phyloP scores from a whole-genome alignment of 2,329 filamentous ascomycete genomes.

The Endocalyx cinctus region DNA sequence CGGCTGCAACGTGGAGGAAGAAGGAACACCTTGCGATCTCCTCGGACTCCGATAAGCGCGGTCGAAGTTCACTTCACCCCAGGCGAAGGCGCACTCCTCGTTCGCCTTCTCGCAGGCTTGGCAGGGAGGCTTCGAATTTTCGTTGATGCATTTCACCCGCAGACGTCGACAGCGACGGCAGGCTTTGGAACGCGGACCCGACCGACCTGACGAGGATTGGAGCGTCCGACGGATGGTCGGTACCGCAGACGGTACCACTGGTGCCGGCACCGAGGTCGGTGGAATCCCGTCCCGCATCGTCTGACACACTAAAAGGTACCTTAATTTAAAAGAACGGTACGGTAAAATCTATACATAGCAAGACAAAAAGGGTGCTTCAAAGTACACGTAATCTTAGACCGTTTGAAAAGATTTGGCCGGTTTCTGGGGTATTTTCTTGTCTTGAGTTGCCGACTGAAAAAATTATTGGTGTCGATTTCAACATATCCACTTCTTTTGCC shows the following conservation, averaged over 20 bases:
- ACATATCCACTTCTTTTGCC: too few relatives aligned
- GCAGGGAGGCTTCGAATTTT: background rate
- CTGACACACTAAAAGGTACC: too few relatives aligned
- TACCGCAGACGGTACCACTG: background rate
- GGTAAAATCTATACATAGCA: background rate
- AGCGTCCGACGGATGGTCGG: too few relatives aligned
- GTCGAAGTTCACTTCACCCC: background rate
- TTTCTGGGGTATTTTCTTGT: too few relatives aligned
- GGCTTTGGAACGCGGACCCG: background rate
- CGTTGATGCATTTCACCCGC: background rate
- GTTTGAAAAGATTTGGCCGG: too few relatives aligned
- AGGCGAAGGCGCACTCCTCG: background rate
- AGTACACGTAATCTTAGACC: too few relatives aligned
- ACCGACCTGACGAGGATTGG: background rate
- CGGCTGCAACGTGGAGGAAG: background rate
- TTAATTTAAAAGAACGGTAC: too few relatives aligned
- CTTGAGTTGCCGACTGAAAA: too few relatives aligned
- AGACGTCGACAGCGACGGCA: conserved; percentile 1
- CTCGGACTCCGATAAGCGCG: conserved; percentile 1
- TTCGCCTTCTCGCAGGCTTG: background rate
- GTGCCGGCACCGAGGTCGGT: background rate
- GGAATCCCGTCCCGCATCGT: background rate
- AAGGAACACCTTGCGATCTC: background rate
- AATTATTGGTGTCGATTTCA: too few relatives aligned
- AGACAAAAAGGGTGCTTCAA: too few relatives aligned